phyloP scores from a whole-genome alignment of 768 basidiomycete genomes.

The Trichaptum fuscoviolaceum region DNA sequence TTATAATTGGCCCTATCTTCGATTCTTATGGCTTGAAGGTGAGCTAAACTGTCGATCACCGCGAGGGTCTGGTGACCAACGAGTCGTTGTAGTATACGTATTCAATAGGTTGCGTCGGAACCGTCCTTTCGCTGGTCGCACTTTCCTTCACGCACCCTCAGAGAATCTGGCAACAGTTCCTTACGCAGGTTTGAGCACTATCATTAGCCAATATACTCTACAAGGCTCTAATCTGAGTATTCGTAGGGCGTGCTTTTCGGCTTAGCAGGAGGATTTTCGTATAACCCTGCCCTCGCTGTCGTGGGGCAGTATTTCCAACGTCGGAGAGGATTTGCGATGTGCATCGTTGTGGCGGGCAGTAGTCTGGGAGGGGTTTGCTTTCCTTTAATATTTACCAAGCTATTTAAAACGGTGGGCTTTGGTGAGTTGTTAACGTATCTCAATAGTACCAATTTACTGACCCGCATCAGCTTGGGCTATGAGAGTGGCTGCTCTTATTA shows the following conservation, averaged over 20 bases:
- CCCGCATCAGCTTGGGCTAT: conserved; percentile 23
- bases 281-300: conserved; percentile 29
- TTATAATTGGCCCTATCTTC: conserved; percentile 20
- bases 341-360: conserved; percentile 30
- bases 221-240: not conserved
- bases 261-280: conserved; percentile 2
- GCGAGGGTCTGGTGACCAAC: not conserved
- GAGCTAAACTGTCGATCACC: not conserved
- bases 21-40: conserved; percentile 14
- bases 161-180: conserved; percentile 25
- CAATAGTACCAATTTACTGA: not conserved
- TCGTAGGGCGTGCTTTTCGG: not conserved
- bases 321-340: conserved; percentile 32
- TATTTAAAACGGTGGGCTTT: conserved; percentile 19
- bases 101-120: conserved; percentile 20
- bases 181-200: conserved; percentile 18
- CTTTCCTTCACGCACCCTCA: conserved; percentile 24
- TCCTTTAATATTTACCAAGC: conserved; percentile 28
- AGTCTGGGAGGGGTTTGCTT: conserved; percentile 35
- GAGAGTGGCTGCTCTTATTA: conserved; percentile 21
- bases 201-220: not conserved
- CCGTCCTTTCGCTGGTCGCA: conserved; percentile 19
- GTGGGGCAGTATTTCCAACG: conserved; percentile 34
- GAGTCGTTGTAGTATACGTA: conserved; percentile 17
- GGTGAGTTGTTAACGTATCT: conserved; percentile 9